Conservation (phyloP, 495 filamentous ascomycete genomes). For the Xylaria cubensis region DNA sequence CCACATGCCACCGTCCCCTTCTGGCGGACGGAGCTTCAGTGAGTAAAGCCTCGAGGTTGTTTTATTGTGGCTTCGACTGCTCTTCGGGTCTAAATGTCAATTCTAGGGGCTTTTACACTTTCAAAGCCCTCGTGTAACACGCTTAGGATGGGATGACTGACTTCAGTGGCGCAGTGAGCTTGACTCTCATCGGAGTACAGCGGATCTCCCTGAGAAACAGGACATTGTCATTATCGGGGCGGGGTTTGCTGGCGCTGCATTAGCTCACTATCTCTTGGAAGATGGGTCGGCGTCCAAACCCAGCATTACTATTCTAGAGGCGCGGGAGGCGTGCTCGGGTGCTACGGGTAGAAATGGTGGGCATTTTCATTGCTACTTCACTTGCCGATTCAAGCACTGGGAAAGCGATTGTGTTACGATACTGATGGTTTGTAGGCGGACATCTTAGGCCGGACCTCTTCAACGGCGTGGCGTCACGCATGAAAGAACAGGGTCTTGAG, state of each 20-base stretch:
- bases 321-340: slow-evolving; percentile 72
- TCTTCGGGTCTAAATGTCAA: background rate
- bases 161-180: slow-evolving; percentile 26
- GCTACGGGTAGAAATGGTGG: slow-evolving; percentile 68
- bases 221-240: slow-evolving; percentile 49
- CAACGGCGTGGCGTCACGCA: slow-evolving; percentile 49
- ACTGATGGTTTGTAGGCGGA: slow-evolving; percentile 42
- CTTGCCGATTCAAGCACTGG: background rate
- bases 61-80: background rate
- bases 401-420: background rate
- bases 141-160: background rate
- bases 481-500: slow-evolving; percentile 42
- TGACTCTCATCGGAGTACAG: slow-evolving; percentile 46
- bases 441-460: slow-evolving; percentile 61
- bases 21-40: slow-evolving; percentile 48
- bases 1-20: slow-evolving; percentile 43
- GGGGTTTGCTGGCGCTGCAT: slow-evolving; percentile 41
- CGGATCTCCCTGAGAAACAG: slow-evolving; percentile 39
- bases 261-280: slow-evolving; percentile 40
- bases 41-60: background rate
- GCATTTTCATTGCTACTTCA: background rate
- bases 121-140: background rate
- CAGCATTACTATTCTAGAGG: slow-evolving; percentile 70
- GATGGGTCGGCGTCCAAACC: slow-evolving; percentile 36
- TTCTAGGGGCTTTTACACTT: background rate